Percentiles rank a stretch among this genome's conserved stretches.
These are phyloP conservation scores for Curvularia spicifera DNA, from an alignment of 2,329 filamentous ascomycete genomes.

Conservation along the genomic window DNA sequence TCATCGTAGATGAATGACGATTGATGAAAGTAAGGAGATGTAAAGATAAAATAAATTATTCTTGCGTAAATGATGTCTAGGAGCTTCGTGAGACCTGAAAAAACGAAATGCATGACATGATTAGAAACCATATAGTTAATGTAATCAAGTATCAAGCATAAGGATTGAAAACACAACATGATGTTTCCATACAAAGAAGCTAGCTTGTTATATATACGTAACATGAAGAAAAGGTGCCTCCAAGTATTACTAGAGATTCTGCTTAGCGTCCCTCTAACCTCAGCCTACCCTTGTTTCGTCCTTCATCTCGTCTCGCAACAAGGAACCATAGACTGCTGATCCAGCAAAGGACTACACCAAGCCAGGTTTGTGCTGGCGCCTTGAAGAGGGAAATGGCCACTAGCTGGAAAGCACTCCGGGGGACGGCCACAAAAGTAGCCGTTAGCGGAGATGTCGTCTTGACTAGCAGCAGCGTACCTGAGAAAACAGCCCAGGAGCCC, in stretches of 20 bases:
- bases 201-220: background rate
- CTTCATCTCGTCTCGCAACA: slow-evolving; percentile 52
- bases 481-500: slow-evolving; percentile 58
- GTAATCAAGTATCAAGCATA: background rate
- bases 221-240: background rate
- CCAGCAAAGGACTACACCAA: slow-evolving; percentile 60
- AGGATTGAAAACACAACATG: background rate
- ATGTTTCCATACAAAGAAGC: background rate
- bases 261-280: slow-evolving; percentile 43
- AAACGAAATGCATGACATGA: background rate
- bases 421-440: slow-evolving; percentile 58
- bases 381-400: slow-evolving; percentile 56
- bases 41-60: no score
- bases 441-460: slow-evolving; percentile 60
- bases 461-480: slow-evolving; percentile 56
- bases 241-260: background rate
- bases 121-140: background rate
- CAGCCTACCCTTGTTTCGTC: slow-evolving; percentile 42
- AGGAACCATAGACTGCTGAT: slow-evolving; percentile 59
- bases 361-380: slow-evolving; percentile 60
- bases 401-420: slow-evolving; percentile 57
- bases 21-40: no score
- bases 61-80: background rate
- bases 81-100: no score
- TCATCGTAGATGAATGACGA: background rate